Percentiles rank a stretch among this genome's conserved stretches.
These are phyloP conservation scores for Cicer judaicum DNA, from an alignment of 306 rosid genomes.

Conservation along the genomic window DNA sequence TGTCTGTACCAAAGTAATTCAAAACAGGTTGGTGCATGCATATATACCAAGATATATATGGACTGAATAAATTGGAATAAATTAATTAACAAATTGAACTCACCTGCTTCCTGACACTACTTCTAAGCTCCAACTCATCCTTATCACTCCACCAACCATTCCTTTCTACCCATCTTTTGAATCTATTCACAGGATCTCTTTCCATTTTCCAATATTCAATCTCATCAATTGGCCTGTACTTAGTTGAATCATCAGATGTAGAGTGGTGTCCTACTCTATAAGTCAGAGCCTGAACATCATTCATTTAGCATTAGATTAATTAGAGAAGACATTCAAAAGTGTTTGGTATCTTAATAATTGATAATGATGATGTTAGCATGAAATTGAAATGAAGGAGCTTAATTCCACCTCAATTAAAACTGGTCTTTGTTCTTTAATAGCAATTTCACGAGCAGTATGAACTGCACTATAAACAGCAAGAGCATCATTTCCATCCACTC, in stretches of 20 bases:
- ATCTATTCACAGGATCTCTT: conserved; percentile 67
- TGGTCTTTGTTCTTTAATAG: conserved; percentile 63
- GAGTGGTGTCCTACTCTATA: conserved; percentile 90
- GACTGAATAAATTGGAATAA: background rate
- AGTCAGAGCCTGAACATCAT: conserved; percentile 60
- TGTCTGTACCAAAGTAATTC: conserved; percentile 48
- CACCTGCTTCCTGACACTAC: conserved; percentile 64
- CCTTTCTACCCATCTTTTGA: conserved; percentile 61
- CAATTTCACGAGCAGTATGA: conserved; percentile 65
- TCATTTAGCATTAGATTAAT: conserved; percentile 2
- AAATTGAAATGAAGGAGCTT: conserved; percentile 5
- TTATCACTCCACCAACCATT: conserved; percentile 67
- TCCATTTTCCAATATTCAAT: conserved; percentile 67
- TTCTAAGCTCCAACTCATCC: conserved; percentile 60
- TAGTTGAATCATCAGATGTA: conserved; percentile 79
- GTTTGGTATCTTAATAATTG: background rate
- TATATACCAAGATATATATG: background rate
- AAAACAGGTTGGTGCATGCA: conserved; percentile 4
- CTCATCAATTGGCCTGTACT: conserved; percentile 65
- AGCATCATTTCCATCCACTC: conserved; percentile 82
- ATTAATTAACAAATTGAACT: conserved; percentile 1
- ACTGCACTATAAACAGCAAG: conserved; percentile 71
- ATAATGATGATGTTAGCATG: conserved; percentile 21
- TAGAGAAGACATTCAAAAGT: conserved; percentile 5
- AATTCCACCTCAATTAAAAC: conserved; percentile 65